phyloP scores from a whole-genome alignment of 1,284 basidiomycete genomes.

The Clitocybe nebularis region DNA sequence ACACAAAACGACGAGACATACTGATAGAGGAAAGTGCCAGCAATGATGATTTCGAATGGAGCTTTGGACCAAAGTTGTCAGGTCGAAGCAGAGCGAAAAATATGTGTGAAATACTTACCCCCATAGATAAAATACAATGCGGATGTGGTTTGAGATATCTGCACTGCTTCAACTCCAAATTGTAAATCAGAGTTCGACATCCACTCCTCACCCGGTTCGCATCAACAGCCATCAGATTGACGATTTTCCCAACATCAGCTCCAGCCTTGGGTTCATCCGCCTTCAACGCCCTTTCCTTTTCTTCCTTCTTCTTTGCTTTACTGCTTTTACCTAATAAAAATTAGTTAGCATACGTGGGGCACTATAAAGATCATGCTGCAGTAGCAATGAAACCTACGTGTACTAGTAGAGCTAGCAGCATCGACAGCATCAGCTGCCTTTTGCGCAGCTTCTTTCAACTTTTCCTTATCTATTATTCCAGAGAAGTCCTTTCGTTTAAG shows the following conservation, averaged over 20 bases:
- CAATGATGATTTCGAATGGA: conserved; percentile 81
- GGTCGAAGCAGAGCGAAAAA: too few species aligned
- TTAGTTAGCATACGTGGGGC: too few species aligned
- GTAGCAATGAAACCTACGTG: conserved; percentile 1
- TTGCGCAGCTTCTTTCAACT: conserved; percentile 23
- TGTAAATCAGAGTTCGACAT: neutral
- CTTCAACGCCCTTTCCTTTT: conserved; percentile 35
- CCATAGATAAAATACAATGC: conserved; percentile 64
- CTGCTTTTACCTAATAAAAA: conserved; percentile 4
- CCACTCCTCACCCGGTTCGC: conserved; percentile 43
- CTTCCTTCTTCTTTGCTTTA: conserved; percentile 38
- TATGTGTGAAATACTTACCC: conserved; percentile 39
- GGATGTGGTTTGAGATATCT: conserved; percentile 48
- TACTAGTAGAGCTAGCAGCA: conserved; percentile 1
- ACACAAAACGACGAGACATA: conserved; percentile 29
- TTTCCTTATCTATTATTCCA: conserved; percentile 62
- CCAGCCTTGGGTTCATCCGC: conserved; percentile 61
- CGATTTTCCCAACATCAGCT: conserved; percentile 74
- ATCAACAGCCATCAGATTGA: conserved; percentile 75
- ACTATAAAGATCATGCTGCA: neutral
- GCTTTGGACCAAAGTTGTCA: too few species aligned
- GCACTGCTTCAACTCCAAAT: neutral
- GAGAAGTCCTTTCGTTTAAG: conserved; percentile 83
- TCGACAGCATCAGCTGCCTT: conserved; percentile 2
- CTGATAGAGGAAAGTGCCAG: conserved; percentile 76